Conservation (phyloP, 208 protist genomes). For the Lotmaria passim region DNA sequence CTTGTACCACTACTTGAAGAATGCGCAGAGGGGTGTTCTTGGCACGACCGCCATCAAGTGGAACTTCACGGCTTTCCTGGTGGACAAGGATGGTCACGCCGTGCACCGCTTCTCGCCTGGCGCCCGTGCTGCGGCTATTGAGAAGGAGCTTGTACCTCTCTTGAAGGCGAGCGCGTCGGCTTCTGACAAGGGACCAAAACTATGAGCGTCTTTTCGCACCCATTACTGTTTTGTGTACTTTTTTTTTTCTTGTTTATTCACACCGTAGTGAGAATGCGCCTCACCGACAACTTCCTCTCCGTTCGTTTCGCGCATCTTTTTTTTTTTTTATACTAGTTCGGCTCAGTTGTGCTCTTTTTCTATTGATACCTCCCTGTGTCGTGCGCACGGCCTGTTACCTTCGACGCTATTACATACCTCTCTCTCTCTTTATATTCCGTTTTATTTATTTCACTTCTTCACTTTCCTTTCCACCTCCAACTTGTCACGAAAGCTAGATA, state of each 20-base stretch:
- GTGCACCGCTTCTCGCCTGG: slow-evolving; percentile 79
- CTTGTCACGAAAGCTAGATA: too few relatives aligned
- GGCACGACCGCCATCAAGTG: slow-evolving; percentile 87
- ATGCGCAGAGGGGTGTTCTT: slow-evolving; percentile 52
- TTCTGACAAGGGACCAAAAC: background rate
- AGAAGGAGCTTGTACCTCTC: slow-evolving; percentile 66
- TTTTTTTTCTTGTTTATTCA: background rate
- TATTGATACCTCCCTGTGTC: background rate
- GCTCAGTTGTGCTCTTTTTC: background rate
- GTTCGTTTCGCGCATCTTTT: background rate
- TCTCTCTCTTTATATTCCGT: slow-evolving; percentile 7
- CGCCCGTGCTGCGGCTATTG: slow-evolving; percentile 50
- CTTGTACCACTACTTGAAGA: slow-evolving; percentile 87
- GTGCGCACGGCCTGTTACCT: too few relatives aligned
- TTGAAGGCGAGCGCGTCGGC: background rate
- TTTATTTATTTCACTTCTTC: background rate
- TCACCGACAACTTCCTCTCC: too few relatives aligned
- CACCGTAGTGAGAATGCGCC: too few relatives aligned
- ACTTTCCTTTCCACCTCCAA: background rate
- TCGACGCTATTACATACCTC: background rate
- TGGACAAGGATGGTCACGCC: slow-evolving; percentile 69
- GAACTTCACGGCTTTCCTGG: slow-evolving; percentile 95
- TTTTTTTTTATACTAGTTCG: background rate
- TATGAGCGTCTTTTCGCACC: slow-evolving; percentile 4
- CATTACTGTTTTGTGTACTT: background rate